Conservation (phyloP, 306 rosid genomes). For the Cucurbita ficifolia region DNA sequence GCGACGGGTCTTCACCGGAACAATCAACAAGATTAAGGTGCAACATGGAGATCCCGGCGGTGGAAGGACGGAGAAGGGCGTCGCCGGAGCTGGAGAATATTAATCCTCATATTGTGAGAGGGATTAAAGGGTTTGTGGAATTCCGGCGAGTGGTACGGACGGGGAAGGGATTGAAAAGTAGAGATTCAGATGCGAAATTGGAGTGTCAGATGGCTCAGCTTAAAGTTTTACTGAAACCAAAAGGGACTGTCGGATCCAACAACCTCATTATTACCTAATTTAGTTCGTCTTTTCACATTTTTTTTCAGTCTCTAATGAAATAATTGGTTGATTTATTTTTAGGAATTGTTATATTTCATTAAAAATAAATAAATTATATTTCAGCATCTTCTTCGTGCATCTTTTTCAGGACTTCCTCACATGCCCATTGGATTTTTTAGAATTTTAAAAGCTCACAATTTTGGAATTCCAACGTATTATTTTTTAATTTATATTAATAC, state of each 20-base stretch:
- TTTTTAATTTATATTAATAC: too few species aligned
- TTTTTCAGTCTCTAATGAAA: not conserved
- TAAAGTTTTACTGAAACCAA: conserved; percentile 31
- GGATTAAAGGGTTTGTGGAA: conserved; percentile 53
- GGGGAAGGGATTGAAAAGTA: conserved; percentile 23
- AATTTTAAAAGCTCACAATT: not conserved
- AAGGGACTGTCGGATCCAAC: conserved; percentile 22
- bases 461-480: not conserved
- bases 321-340: not conserved
- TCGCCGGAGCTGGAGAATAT: conserved; percentile 26
- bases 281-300: not conserved
- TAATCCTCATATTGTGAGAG: conserved; percentile 40
- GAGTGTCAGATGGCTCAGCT: conserved; percentile 49
- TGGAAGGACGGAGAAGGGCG: conserved; percentile 9
- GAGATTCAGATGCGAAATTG: conserved; percentile 39
- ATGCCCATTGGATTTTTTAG: not conserved
- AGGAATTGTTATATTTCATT: too few species aligned
- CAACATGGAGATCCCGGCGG: not conserved
- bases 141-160: conserved; percentile 38
- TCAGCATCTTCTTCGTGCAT: not conserved
- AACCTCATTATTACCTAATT: conserved; percentile 20
- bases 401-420: not conserved
- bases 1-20: not conserved
- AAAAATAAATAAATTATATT: not conserved
- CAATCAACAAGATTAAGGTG: too few species aligned